These are phyloP conservation scores for Boletus reticuloceps DNA, from an alignment of 768 basidiomycete genomes.

Conservation along the genomic window DNA sequence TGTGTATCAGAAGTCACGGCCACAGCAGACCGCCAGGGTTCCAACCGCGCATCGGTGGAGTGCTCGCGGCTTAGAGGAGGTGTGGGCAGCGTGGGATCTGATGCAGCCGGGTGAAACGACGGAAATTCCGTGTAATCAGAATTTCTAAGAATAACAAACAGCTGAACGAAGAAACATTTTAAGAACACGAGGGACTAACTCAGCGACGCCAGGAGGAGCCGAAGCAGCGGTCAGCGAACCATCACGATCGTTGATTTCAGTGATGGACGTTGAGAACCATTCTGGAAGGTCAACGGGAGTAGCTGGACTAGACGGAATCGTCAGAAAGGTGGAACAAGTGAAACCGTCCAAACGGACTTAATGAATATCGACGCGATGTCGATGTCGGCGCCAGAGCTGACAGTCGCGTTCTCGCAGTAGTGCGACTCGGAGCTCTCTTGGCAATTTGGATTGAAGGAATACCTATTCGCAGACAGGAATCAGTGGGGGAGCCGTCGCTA, in stretches of 20 bases:
- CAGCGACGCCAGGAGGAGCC: background rate
- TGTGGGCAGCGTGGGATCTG: background rate
- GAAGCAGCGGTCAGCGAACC: background rate
- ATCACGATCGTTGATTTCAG: background rate
- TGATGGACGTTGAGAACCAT: background rate
- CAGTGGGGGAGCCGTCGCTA: background rate
- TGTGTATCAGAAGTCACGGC: background rate
- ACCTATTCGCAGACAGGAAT: conserved; percentile 6
- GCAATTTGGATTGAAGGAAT: background rate
- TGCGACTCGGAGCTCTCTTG: background rate
- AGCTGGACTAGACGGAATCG: background rate
- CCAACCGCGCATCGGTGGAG: background rate
- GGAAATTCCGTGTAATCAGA: background rate
- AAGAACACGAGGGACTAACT: conserved; percentile 9
- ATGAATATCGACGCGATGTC: background rate
- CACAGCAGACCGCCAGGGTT: background rate
- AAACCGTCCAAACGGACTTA: conserved; percentile 9
- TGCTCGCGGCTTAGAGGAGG: background rate
- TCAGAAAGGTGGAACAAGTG: conserved; percentile 3
- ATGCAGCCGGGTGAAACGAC: background rate
- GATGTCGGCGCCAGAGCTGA: background rate
- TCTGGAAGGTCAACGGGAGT: background rate
- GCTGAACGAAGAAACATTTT: background rate
- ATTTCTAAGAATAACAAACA: conserved; percentile 4
- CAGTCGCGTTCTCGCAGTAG: background rate